Evolutionary conservation across 352 stramenopile genomes (phyloP).

Genomic region (Phytophthora idaei): DNA sequence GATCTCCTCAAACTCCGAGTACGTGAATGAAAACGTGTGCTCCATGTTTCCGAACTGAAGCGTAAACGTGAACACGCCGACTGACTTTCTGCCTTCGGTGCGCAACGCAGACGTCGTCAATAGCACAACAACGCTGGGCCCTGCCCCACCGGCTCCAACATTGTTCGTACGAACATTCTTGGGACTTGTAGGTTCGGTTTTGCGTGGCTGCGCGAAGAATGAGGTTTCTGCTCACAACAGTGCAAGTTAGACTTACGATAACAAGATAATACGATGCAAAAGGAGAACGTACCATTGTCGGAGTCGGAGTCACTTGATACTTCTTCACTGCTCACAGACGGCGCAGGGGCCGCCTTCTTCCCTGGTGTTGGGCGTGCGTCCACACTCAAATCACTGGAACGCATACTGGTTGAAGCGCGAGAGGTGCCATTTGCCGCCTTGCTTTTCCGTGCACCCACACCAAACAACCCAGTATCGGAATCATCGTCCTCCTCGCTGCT

Average conservation of each 20-base stretch:
- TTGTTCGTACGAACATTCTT: constrained; percentile 25
- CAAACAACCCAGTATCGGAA: constrained; percentile 59
- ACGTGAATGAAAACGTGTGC: constrained; percentile 66
- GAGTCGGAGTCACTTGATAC: constrained; percentile 41
- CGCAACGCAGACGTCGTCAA: constrained; percentile 64
- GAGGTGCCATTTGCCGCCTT: constrained; percentile 19
- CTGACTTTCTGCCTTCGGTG: constrained; percentile 64
- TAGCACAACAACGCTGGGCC: constrained; percentile 45
- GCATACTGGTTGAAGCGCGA: constrained; percentile 17
- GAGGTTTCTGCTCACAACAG: constrained; percentile 24
- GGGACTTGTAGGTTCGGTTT: constrained; percentile 24
- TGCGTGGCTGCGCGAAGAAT: constrained; percentile 32
- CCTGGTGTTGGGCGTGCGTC: constrained; percentile 7
- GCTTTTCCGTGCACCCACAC: constrained; percentile 30
- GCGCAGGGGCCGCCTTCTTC: constrained; percentile 16
- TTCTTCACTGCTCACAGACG: constrained; percentile 30
- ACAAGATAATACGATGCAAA: neutral
- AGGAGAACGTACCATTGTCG: constrained; percentile 29
- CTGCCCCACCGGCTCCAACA: constrained; percentile 27
- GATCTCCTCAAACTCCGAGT: constrained; percentile 76
- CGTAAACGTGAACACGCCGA: constrained; percentile 74
- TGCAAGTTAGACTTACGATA: constrained; percentile 8
- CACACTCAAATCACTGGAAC: constrained; percentile 32
- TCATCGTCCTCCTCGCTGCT: constrained; percentile 59
- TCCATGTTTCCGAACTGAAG: constrained; percentile 53